A percentile compares a stretch with the other conserved stretches of the same genome.
Conservation (phyloP, 441 rosid genomes). For the Cnidoscolus chayamansa region DNA sequence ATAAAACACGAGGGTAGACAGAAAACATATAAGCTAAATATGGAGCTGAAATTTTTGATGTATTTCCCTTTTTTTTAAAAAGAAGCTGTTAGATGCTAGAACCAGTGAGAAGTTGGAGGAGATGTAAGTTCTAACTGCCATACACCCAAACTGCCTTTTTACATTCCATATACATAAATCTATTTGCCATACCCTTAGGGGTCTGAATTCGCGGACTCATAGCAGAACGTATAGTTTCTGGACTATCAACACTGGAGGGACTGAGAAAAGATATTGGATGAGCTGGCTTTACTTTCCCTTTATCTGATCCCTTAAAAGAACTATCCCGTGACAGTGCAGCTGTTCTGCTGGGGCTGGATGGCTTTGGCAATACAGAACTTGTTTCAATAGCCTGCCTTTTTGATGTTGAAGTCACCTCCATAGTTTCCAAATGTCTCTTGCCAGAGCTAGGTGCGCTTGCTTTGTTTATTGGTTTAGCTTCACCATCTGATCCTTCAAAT, state of each 20-base stretch:
- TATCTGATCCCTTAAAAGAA: constrained; percentile 68
- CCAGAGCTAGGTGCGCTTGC: constrained; percentile 37
- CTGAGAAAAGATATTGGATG: constrained; percentile 43
- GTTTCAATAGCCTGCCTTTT: constrained; percentile 63
- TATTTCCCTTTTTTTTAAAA: neutral
- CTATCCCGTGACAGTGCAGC: constrained; percentile 56
- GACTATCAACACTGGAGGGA: constrained; percentile 37
- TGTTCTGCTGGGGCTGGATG: constrained; percentile 44
- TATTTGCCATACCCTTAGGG: constrained; percentile 52
- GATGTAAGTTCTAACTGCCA: too few relatives aligned
- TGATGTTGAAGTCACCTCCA: constrained; percentile 44
- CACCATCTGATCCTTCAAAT: constrained; percentile 49
- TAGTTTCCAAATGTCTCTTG: constrained; percentile 57
- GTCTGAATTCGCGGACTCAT: constrained; percentile 46
- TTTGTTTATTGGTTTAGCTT: constrained; percentile 43
- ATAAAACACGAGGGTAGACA: too few relatives aligned
- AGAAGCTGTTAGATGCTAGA: neutral
- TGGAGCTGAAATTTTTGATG: neutral
- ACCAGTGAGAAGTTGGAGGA: neutral
- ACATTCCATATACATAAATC: neutral
- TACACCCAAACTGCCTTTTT: too few relatives aligned
- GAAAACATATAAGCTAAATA: neutral
- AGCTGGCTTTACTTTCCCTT: constrained; percentile 53
- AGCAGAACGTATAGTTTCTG: constrained; percentile 45
- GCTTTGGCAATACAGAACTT: constrained; percentile 57